Evolutionary conservation across 306 rosid genomes (phyloP).

Genomic region (Lablab purpureus): DNA sequence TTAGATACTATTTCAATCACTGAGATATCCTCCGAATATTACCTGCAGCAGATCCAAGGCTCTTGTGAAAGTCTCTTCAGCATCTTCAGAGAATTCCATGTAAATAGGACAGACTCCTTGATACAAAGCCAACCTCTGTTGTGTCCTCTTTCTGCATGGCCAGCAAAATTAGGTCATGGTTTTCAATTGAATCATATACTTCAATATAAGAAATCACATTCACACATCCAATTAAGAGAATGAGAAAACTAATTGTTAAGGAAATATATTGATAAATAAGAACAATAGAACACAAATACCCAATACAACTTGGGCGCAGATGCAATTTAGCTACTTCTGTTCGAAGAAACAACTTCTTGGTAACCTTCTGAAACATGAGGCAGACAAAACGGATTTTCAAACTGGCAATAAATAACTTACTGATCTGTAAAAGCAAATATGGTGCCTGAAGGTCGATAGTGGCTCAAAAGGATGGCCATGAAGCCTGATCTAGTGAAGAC

Average conservation of each 20-base stretch:
- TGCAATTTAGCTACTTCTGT: neutral
- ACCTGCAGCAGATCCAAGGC: constrained; percentile 74
- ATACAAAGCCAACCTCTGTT: constrained; percentile 85
- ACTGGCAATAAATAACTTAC: constrained; percentile 59
- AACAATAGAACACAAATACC: constrained; percentile 6
- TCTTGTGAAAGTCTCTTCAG: constrained; percentile 75
- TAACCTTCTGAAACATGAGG: too few relatives aligned
- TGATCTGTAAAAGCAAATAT: constrained; percentile 90
- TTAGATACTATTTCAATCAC: constrained; percentile 13
- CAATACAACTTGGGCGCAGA: neutral
- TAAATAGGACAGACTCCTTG: constrained; percentile 92
- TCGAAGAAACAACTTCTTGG: too few relatives aligned
- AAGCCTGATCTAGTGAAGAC: constrained; percentile 95
- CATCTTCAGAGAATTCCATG: constrained; percentile 86
- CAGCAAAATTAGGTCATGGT: constrained; percentile 39
- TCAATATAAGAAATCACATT: constrained; percentile 31
- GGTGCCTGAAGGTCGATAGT: constrained; percentile 91
- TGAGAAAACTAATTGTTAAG: neutral
- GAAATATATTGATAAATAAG: neutral
- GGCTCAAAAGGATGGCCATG: constrained; percentile 91
- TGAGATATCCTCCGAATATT: constrained; percentile 37
- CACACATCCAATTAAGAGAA: neutral
- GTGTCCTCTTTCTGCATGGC: constrained; percentile 76
- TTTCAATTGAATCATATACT: constrained; percentile 40
- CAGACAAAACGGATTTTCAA: too few relatives aligned